phyloP scores from a whole-genome alignment of 192 early-diverging fungal genomes.

The Tieghemiomyces parasiticus region DNA sequence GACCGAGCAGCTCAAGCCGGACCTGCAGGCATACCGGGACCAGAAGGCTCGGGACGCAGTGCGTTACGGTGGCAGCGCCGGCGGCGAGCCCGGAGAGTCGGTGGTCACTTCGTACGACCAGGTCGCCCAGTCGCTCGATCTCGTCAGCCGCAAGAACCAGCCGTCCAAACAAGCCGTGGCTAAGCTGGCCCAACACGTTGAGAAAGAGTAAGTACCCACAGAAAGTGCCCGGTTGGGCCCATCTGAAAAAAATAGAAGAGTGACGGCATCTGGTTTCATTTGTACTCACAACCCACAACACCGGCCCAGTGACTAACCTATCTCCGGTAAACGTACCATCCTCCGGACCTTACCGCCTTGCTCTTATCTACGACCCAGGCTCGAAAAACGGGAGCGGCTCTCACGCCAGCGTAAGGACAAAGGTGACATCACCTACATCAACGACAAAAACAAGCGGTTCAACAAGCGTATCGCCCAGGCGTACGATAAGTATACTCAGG shows the following conservation, averaged over 20 bases:
- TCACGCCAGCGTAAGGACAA: constrained; percentile 51
- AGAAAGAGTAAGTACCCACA: constrained; percentile 68
- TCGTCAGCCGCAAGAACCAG: constrained; percentile 35
- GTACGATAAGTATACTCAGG: constrained; percentile 89
- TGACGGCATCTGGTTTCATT: no score
- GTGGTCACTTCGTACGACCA: constrained; percentile 13
- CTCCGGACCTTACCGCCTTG: no score
- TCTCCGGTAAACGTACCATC: no score
- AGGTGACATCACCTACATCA: constrained; percentile 92
- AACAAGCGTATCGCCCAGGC: constrained; percentile 93
- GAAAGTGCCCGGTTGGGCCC: neutral
- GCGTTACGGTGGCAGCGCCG: no score
- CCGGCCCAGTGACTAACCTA: no score
- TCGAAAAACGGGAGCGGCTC: constrained; percentile 39
- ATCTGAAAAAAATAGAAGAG: neutral
- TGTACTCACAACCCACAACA: no score
- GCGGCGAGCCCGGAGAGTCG: constrained; percentile 20
- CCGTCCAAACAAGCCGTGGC: constrained; percentile 52
- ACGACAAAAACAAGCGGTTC: constrained; percentile 87
- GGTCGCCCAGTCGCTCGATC: constrained; percentile 41
- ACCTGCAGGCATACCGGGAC: constrained; percentile 57
- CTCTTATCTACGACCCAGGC: no score
- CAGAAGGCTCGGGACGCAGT: constrained; percentile 34
- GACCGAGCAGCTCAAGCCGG: constrained; percentile 68
- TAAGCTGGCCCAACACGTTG: constrained; percentile 47